phyloP scores from a whole-genome alignment of 2,329 filamentous ascomycete species.

The Westerdykella sp. region DNA sequence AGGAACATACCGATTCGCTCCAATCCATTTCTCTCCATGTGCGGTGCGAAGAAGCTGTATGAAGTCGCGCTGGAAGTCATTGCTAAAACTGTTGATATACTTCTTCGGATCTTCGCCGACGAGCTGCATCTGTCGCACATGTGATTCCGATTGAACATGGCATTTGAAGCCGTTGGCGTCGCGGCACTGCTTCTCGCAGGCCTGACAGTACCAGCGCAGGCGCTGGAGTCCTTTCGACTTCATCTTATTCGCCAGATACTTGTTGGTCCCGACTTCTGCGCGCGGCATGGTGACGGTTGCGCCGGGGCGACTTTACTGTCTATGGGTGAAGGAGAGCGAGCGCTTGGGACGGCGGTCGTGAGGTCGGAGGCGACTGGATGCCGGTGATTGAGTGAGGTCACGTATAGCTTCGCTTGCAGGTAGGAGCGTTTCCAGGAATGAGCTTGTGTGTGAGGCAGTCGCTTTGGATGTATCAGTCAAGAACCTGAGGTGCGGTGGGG shows the following conservation, averaged over 20 bases:
- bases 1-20: constrained; percentile 60
- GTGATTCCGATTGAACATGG: constrained; percentile 77
- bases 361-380: too few species aligned
- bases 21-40: constrained; percentile 84
- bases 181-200: constrained; percentile 69
- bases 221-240: constrained; percentile 59
- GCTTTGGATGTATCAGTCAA: too few species aligned
- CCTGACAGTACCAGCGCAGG: constrained; percentile 83
- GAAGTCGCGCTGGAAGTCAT: constrained; percentile 77
- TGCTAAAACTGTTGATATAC: constrained; percentile 73
- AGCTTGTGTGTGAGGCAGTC: too few species aligned
- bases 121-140: constrained; percentile 82
- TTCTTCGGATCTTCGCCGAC: constrained; percentile 84
- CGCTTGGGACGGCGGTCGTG: too few species aligned
- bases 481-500: too few species aligned
- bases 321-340: too few species aligned
- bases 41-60: constrained; percentile 68
- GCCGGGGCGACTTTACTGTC: background rate
- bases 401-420: too few species aligned
- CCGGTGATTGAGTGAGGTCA: too few species aligned
- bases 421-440: too few species aligned
- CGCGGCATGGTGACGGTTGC: constrained; percentile 60
- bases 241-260: constrained; percentile 82
- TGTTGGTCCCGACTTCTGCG: constrained; percentile 88
- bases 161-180: constrained; percentile 69